A percentile compares a stretch with the other conserved stretches of the same genome.
Evolutionary conservation across 2,329 filamentous ascomycete species (phyloP).

Genomic region (Colletotrichum siamense): DNA sequence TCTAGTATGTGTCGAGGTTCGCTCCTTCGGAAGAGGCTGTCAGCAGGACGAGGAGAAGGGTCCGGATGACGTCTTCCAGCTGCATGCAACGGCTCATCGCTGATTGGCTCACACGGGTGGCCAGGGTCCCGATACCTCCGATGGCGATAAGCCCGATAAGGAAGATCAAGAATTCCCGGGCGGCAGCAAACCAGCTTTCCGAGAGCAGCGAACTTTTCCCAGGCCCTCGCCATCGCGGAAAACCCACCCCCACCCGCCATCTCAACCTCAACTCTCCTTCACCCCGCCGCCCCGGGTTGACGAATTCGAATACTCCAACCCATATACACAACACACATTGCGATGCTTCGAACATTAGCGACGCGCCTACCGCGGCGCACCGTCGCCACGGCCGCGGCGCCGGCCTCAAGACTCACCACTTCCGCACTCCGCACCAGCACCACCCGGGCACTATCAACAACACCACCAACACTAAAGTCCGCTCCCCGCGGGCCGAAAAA

Average conservation of each 20-base stretch:
- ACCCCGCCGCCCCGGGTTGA: not conserved
- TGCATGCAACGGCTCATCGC: not conserved
- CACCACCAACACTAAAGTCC: not conserved
- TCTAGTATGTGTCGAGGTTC: not conserved
- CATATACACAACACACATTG: not conserved
- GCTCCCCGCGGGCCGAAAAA: not conserved
- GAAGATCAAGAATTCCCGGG: not conserved
- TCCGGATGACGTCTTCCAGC: conserved; percentile 13
- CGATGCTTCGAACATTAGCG: conserved; percentile 24
- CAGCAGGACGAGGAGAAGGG: not conserved
- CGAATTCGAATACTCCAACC: not conserved
- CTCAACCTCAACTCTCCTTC: not conserved
- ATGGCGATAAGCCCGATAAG: conserved; percentile 18
- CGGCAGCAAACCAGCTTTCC: not conserved
- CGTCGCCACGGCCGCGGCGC: not conserved
- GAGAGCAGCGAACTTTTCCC: conserved; percentile 13
- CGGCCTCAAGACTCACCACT: not conserved
- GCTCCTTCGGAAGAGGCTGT: not conserved
- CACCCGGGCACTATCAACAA: conserved; percentile 6
- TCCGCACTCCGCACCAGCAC: not conserved
- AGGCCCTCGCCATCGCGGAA: not conserved
- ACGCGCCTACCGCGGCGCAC: conserved; percentile 21
- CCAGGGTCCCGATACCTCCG: not conserved
- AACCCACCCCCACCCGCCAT: not conserved
- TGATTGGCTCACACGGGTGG: not conserved